Base-by-base conservation (phyloP, 176 grass and related monocot genomes). In the Oryza longistaminata region DNA sequence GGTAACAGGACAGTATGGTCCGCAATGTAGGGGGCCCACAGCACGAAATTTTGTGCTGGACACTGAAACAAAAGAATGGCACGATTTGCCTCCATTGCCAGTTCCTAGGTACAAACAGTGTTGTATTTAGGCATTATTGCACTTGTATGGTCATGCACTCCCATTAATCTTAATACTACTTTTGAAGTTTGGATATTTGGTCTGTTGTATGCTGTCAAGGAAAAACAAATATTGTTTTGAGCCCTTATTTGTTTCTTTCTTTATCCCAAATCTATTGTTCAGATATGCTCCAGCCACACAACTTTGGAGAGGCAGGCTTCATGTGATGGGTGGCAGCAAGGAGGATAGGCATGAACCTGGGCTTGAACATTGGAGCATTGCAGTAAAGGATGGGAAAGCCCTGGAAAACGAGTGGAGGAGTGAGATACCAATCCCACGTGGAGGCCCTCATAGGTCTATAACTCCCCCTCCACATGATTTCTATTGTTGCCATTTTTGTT, bases 241-340 rank as follows among this genome's bases (percentile, higher is more conserved):
- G 7, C 62, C 15, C 13, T 39, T 76, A 15, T 68, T 76, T 76
- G 44, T 66, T 71, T 66, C 33, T 81, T 25, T 40, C 74, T 61
- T 61, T 0, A 2, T 2, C 58, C 37, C 22, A 79, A 86, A 48
- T 74, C 50, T 75, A 39, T 8, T 82, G 77, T 89, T 53, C 65
- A 99, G 97, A 89, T 96, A 96, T 89, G 97, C 97, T 66, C 97
- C 97, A 76, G 97, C 97, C 50, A 99, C 93, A 66, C 97, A 99
- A 83, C 91, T 99, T 81, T 99, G 93, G 97, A 94, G 92, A 78
- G 92, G 92, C 35, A 90, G 93, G 85, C 82, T 99, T 71, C 97
- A 99, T 86, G 97, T 99, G 15, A 99, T 96, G 97, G 97, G 97
- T 77, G 97, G 97, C 15, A 99, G 97, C 90, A 96, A 99, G 90